Evolutionary conservation across 2,329 filamentous ascomycete species (phyloP), one percentile per base, ranked within the genome.

Genomic region (Clonostachys rosea): DNA sequence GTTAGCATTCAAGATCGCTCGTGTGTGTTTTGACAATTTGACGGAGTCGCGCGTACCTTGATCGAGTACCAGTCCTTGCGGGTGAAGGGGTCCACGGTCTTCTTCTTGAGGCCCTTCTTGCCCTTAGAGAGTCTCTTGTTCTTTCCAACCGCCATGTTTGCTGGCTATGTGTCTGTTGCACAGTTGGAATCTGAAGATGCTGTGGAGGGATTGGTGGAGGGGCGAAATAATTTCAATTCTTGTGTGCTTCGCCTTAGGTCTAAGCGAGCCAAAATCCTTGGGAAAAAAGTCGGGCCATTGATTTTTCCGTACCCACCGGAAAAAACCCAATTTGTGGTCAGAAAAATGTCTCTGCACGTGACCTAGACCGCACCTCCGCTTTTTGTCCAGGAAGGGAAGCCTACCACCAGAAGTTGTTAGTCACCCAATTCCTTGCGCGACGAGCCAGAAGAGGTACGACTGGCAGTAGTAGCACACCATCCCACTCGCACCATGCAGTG

Each of bases 71-170:
- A 97, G 75, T 97, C 94, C 84, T 99, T 99, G 73, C 92, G 89
- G 68, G 91, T 84, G 83, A 97, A 97, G 68, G 94, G 92, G 76
- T 99, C 94, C 65, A 87, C 79, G 68, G 91, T 92, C 81, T 92
- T 92, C 92, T 99, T 97, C 90, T 97, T 97, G 73, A 97, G 83
- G 76, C 94, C 92, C 86, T 99, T 99, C 90, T 97, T 99, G 81
- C 94, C 94, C 86, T 99, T 99, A 61, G 94, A 97, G 81, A 99
- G 86, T 84, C 94, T 91, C 91, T 99, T 99, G 87, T 99, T 99
- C 89, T 79, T 79, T 75, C 76, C 76, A 73, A 79, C 76, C 69
- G 76, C 76, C 76, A 79, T 79, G 66, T 69, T 78, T 75, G 75
- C 68, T 72, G 71, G 67, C 69, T 66, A 64, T 66, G 67, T 58